phyloP scores from a whole-genome alignment of 169 alveolate genomes.

The Perkinsus marinus region DNA sequence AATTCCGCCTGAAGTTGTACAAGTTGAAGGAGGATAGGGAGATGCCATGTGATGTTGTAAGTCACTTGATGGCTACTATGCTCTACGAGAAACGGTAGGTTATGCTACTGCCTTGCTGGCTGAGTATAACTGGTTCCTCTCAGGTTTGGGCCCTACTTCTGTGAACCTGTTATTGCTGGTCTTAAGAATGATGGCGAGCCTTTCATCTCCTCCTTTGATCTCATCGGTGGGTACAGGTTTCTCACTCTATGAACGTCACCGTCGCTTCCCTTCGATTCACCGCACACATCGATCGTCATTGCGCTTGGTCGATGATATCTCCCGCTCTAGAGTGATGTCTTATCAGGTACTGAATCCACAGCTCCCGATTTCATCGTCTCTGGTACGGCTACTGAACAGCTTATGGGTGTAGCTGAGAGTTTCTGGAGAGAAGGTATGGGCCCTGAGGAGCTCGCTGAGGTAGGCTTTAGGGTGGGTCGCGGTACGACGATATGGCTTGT shows the following conservation, averaged over 20 bases:
- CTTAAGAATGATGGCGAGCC: conserved; percentile 47
- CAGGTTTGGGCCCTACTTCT: conserved; percentile 1
- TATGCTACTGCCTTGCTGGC: background rate
- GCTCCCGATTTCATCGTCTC: conserved; percentile 21
- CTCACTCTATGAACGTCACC: too few species aligned
- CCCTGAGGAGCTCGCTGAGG: conserved; percentile 54
- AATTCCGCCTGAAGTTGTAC: conserved; percentile 47
- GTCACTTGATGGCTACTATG: conserved; percentile 52
- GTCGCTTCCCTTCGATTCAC: too few species aligned
- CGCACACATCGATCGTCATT: too few species aligned
- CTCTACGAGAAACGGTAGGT: conserved; percentile 41
- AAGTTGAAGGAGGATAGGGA: conserved; percentile 53
- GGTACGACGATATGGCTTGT: background rate
- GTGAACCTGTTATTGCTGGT: conserved; percentile 60
- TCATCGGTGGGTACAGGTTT: conserved; percentile 52
- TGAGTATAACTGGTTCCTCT: background rate
- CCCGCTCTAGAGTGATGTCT: background rate
- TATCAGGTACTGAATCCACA: conserved; percentile 39
- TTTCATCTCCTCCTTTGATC: conserved; percentile 50
- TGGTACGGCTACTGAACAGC: conserved; percentile 52
- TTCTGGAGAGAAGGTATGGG: conserved; percentile 48
- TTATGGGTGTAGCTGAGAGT: conserved; percentile 57
- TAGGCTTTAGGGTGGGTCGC: conserved; percentile 14
- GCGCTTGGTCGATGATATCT: background rate
- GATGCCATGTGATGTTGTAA: conserved; percentile 47